phyloP scores from a whole-genome alignment of 2,329 filamentous ascomycete genomes.

The Eutypella sp. region DNA sequence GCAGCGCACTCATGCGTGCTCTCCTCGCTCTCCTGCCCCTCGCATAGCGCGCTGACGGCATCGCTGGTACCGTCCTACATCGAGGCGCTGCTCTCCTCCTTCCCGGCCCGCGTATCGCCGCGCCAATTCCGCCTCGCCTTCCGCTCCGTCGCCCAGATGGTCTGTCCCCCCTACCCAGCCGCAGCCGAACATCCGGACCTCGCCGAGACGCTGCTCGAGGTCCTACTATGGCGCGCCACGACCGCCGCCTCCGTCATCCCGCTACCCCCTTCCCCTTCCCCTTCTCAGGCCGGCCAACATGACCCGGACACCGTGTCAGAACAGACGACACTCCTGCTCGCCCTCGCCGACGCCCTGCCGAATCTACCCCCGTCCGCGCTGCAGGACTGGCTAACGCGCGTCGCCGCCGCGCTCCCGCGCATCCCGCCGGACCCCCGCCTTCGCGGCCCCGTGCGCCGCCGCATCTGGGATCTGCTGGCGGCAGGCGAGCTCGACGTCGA shows the following conservation, averaged over 20 bases:
- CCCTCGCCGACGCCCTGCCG: constrained; percentile 74
- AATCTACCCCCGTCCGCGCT: constrained; percentile 65
- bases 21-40: constrained; percentile 73
- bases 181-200: constrained; percentile 69
- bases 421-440: constrained; percentile 59
- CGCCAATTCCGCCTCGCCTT: constrained; percentile 87
- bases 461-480: constrained; percentile 76
- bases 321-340: constrained; percentile 70
- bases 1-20: constrained; percentile 80
- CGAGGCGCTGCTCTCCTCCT: constrained; percentile 72
- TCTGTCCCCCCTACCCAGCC: constrained; percentile 73
- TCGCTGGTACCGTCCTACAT: constrained; percentile 78
- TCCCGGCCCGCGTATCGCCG: constrained; percentile 71
- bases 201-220: constrained; percentile 76
- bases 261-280: constrained; percentile 35
- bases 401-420: constrained; percentile 61
- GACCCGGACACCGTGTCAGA: constrained; percentile 56
- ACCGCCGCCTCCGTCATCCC: constrained; percentile 38
- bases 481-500: constrained; percentile 87
- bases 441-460: constrained; percentile 59
- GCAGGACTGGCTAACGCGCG: constrained; percentile 74
- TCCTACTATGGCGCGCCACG: constrained; percentile 61
- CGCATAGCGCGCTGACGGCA: constrained; percentile 66
- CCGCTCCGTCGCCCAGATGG: constrained; percentile 76
- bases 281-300: constrained; percentile 30